These are phyloP conservation scores for Poa annua DNA, from an alignment of 176 grass and related monocot genomes.

Conservation along the genomic window DNA sequence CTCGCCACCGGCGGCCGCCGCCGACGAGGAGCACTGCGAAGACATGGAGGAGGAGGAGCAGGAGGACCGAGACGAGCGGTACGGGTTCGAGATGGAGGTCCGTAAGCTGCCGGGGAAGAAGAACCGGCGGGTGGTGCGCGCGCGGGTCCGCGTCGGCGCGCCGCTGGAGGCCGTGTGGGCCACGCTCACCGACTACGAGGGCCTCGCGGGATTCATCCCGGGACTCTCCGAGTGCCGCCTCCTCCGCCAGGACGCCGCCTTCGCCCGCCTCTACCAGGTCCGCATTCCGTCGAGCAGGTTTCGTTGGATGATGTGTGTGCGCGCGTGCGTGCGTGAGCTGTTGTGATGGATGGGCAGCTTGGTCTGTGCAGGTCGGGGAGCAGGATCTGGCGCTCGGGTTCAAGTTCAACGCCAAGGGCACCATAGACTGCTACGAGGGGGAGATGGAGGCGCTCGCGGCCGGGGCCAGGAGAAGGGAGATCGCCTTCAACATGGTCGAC, in stretches of 20 bases:
- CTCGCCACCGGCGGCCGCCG: background rate
- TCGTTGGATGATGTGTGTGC: background rate
- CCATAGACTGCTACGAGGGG: slow-evolving; percentile 88
- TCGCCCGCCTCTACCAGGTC: slow-evolving; percentile 85
- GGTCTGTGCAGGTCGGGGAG: slow-evolving; percentile 59
- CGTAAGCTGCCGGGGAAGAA: slow-evolving; percentile 53
- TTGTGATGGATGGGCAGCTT: background rate
- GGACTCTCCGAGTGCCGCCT: slow-evolving; percentile 76
- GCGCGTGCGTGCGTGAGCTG: background rate
- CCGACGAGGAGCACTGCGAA: background rate
- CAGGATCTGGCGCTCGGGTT: slow-evolving; percentile 79
- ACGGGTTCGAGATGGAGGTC: slow-evolving; percentile 68
- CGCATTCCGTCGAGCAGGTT: background rate
- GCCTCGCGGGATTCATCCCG: slow-evolving; percentile 83
- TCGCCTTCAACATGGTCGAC: slow-evolving; percentile 86
- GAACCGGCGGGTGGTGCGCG: slow-evolving; percentile 58
- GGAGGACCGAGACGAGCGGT: slow-evolving; percentile 8
- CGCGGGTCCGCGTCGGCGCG: slow-evolving; percentile 55
- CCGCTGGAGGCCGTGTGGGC: slow-evolving; percentile 76
- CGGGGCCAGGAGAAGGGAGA: slow-evolving; percentile 54
- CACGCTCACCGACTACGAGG: slow-evolving; percentile 84
- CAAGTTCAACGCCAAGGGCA: slow-evolving; percentile 83
- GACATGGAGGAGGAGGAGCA: background rate
- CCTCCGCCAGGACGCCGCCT: slow-evolving; percentile 48
- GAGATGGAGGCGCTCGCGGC: slow-evolving; percentile 51